Evolutionary conservation across 306 rosid genomes (phyloP), one percentile per base, ranked within the genome.

Genomic region (Trifolium repens): DNA sequence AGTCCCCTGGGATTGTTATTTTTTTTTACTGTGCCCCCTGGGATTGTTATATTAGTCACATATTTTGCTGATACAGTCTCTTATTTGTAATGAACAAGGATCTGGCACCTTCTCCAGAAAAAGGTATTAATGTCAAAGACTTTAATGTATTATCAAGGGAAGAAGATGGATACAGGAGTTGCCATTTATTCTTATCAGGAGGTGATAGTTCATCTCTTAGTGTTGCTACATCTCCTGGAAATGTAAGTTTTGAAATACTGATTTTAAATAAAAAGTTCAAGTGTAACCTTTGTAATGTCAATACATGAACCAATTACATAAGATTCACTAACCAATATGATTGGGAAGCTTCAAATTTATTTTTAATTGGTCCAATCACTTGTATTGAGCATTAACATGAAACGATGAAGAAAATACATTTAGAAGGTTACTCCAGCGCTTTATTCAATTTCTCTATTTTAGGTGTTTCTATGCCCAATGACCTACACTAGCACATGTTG

Each of bases 151-250:
- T 76, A 46, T 74, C 91, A 80, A 82, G 80, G 66, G 92, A 87
- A 65, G 91, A 87, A 67, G 80, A 77, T 43, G 71, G 87, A 69
- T 83, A 78, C 77, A 88, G 77, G 62, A 81, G 78, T 80, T 88
- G 80, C 72, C 89, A 73, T 69, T 85, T 91, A 69, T 83, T 91
- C 84, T 84, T 91, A 63, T 91, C 97, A 8, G 96, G 91, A 58
- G 86, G 91, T 22, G 86, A 89, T 76, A 74, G 65, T 82, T 82
- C 92, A 54, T 75, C 80, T 8, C 62, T 58, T 78, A 87, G 81
- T 65, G 71, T 70, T 46, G 50, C 87, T 77, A 72, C 89, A 71
- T 89, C 98, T 79, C 83, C 81, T 72, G 90, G 74, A 84, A 85
- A 91, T 80, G 98, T 93, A 81, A 83, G 97, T 62, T 71, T 70